Base-by-base conservation (phyloP, 306 rosid species). In the Malus fusca region DNA sequence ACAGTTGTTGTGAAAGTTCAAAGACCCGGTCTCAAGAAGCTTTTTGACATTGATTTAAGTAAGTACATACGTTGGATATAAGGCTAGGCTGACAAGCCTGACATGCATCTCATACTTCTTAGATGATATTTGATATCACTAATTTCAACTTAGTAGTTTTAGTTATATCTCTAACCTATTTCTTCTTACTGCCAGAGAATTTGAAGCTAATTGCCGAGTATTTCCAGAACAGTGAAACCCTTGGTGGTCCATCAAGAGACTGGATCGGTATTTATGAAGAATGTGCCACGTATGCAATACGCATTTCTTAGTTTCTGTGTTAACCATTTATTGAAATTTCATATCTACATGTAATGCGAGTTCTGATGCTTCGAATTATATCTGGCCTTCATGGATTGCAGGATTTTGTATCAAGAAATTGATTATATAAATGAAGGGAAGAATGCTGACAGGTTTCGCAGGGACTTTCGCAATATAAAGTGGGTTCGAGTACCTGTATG, bases 401-500 rank as follows among this genome's bases (percentile, higher is more conserved):
- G 97, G 82, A 90, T 92, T 75, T 84, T 92, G 84, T 92, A 90
- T 79, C 96, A 92, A 88, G 97, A 92, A 88, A 92, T 92, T 78
- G 97, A 92, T 83, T 92, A 92, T 44, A 86, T 92, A 80, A 92
- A 92, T 75, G 96, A 92, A 87, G 97, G 97, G 74, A 92, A 88
- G 85, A 92, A 92, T 80, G 97, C 96, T 19, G 96, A 92, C 76
- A 84, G 87, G 78, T 90, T 92, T 79, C 93, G 92, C 71, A 73
- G 97, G 72, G 97, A 92, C 87, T 90, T 92, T 81, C 88, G 96
- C 79, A 92, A 92, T 85, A 77, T 79, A 75, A 92, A 92, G 91
- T 92, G 97, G 97, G 97, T 92, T 74, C 93, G 97, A 79, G 87
- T 92, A 63, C 97, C 97, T 84, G 97, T 90, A 90, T 75, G 97